Percentiles rank a stretch among this genome's conserved stretches.
Evolutionary conservation across 176 grass and related monocot species (phyloP).

Genomic region (Dactylis glomerata): DNA sequence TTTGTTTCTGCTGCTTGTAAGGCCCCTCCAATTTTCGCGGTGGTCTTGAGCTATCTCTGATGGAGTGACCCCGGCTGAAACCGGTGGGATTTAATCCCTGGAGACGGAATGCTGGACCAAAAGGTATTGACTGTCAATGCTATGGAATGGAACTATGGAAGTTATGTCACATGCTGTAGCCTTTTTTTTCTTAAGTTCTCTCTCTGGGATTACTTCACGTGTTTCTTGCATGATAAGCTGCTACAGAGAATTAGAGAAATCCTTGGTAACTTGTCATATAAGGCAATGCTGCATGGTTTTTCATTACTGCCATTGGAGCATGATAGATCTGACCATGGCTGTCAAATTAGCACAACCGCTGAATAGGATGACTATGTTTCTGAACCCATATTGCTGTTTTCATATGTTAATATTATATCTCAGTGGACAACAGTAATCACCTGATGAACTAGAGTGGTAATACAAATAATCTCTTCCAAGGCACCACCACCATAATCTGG

Average conservation of each 20-base stretch:
- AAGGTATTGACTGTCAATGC: background rate
- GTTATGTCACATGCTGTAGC: background rate
- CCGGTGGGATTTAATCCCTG: slow-evolving; percentile 1
- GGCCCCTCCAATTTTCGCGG: background rate
- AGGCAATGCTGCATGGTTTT: background rate
- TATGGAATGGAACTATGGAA: slow-evolving; percentile 13
- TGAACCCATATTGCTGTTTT: background rate
- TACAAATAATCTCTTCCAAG: background rate
- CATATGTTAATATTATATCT: background rate
- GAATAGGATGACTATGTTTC: background rate
- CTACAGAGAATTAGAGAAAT: slow-evolving; percentile 3
- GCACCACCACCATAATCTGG: background rate
- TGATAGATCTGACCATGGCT: background rate
- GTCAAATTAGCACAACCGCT: background rate
- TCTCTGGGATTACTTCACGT: background rate
- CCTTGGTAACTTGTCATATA: background rate
- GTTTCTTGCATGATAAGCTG: background rate
- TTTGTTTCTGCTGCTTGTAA: background rate
- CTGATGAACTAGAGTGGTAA: background rate
- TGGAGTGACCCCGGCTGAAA: background rate
- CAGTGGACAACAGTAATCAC: background rate
- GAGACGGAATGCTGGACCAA: background rate
- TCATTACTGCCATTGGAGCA: background rate
- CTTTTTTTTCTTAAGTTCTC: background rate
- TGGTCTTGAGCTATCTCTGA: background rate